Base-by-base conservation (phyloP, 768 basidiomycete genomes). In the Grammothele lineata region DNA sequence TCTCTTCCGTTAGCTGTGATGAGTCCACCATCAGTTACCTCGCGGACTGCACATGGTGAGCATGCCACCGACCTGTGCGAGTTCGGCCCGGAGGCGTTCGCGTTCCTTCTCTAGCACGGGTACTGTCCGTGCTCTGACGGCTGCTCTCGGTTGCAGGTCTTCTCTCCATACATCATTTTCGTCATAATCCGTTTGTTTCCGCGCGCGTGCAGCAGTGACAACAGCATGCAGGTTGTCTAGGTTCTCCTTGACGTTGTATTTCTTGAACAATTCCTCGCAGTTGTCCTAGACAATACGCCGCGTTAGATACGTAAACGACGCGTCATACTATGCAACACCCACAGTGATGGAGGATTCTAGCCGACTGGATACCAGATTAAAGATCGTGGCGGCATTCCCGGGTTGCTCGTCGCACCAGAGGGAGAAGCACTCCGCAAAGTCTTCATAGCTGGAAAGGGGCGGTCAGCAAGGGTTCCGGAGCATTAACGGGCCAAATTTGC, bases 171-270 rank as follows among this genome's bases (percentile, higher is more conserved):
- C 57, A 59, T 88, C 84, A 12, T 72, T 75, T 0, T 70, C 70
- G 11, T 63, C 54, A n/a, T 49, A 58, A 22, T 64, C 65, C 6
- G 73, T 71, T 37, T 70, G 69, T 27, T 71, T 73, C 43, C 81
- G 78, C 19, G 75, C 58, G 61, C 81, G 53, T 0, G 86, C 87
- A 25, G 87, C 86, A 10, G 71, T 78, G 1, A 90, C 79, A 12
- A 87, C 76, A 10, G 72, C 71, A 50, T 90, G 86, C 11, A 91
- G 70, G 3, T 71, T 72, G 60, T 91, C 87, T 25, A 90, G 75
- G 53, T 78, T 83, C 37, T 83, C 80, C 53, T 78, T 77, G 1
- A 85, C 80, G 41, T 77, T 71, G 57, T 85, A 83, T 45, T 83
- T 76, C 23, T 71, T 76, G 61, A 88, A 83, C n/a, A 90, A 52